Conservation (phyloP, 805 yeast genomes). For the Metschnikowia anglica region DNA sequence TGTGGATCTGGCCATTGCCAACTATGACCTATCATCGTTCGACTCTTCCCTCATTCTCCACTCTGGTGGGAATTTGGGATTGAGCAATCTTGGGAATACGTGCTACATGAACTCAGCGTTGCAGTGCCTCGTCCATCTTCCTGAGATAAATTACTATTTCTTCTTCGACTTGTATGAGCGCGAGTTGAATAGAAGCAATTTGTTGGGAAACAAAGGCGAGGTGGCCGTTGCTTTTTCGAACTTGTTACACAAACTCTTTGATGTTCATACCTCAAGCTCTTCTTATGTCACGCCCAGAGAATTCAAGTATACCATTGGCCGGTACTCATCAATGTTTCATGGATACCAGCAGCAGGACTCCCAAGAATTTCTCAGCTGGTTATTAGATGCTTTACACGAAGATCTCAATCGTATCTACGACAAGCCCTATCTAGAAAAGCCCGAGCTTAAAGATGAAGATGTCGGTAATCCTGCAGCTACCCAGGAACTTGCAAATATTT, state of each 20-base stretch:
- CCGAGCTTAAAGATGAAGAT: conserved; percentile 69
- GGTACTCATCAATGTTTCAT: conserved; percentile 72
- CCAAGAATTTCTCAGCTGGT: conserved; percentile 85
- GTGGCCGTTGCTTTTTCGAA: conserved; percentile 75
- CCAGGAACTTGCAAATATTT: conserved; percentile 60
- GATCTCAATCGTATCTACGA: conserved; percentile 79
- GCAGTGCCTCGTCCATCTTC: conserved; percentile 84
- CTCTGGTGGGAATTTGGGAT: conserved; percentile 54
- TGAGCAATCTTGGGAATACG: conserved; percentile 77
- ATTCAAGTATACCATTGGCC: conserved; percentile 77
- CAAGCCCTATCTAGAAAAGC: conserved; percentile 88
- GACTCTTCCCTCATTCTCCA: conserved; percentile 15
- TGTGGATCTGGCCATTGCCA: conserved; percentile 20
- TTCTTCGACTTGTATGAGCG: conserved; percentile 53
- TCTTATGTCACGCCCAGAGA: conserved; percentile 58
- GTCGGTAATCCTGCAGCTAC: conserved; percentile 54
- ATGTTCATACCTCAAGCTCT: conserved; percentile 16
- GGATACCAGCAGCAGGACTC: conserved; percentile 91
- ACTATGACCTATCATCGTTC: conserved; percentile 8
- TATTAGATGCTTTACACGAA: conserved; percentile 87
- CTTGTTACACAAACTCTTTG: conserved; percentile 62
- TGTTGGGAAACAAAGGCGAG: conserved; percentile 81
- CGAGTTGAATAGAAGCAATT: conserved; percentile 76
- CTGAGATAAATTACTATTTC: conserved; percentile 78
- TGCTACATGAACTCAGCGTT: conserved; percentile 95